Evolutionary conservation across 225 moss, liverwort and hornwort genomes (phyloP).

Genomic region (Pseudoscleropodium purum): DNA sequence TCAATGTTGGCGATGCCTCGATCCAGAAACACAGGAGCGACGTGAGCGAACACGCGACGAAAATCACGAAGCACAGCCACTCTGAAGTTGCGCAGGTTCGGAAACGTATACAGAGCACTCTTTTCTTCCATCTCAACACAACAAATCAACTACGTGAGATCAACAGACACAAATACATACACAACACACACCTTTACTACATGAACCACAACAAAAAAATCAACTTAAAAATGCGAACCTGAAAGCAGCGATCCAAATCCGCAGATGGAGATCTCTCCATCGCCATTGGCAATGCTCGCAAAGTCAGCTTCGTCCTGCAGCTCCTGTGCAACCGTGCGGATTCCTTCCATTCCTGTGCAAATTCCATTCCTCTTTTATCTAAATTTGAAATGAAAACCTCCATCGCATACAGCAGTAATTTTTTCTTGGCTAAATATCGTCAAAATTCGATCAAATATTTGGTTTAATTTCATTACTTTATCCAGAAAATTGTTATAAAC

Average conservation of each 20-base stretch:
- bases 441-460: not conserved
- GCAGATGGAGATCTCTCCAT: conserved; percentile 71
- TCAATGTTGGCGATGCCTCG: conserved; percentile 87
- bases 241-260: conserved; percentile 96
- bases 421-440: not conserved
- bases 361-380: not conserved
- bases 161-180: not conserved
- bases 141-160: not conserved
- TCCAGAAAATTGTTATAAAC: too few species aligned
- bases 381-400: not conserved
- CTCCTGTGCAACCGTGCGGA: conserved; percentile 13
- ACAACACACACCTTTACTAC: not conserved
- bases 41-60: conserved; percentile 83
- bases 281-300: conserved; percentile 23
- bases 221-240: conserved; percentile 19
- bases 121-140: conserved; percentile 40
- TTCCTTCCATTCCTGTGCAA: conserved; percentile 4
- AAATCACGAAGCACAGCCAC: conserved; percentile 66
- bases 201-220: not conserved
- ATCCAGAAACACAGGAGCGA: conserved; percentile 79
- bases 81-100: conserved; percentile 77
- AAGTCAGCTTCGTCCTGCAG: conserved; percentile 62
- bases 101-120: conserved; percentile 86
- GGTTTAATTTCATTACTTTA: not conserved
- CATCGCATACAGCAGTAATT: not conserved